Evolutionary conservation across 1,284 basidiomycete species (phyloP), one percentile per base, ranked within the genome.

Genomic region (Singerocomus inundabilis): DNA sequence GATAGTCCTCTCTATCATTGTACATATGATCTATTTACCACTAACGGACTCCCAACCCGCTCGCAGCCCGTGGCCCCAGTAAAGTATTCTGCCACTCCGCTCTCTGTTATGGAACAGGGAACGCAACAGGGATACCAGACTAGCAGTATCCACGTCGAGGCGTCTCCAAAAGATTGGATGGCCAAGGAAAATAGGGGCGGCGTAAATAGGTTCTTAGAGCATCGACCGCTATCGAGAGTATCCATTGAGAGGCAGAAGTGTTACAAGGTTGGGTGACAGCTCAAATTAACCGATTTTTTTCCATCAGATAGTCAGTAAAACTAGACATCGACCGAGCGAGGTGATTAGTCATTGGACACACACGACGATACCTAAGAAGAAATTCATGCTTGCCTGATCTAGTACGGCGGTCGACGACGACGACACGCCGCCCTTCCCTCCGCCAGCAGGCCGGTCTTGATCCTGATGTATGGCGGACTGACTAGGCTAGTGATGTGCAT

Each of bases 401-500:
- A 63, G 29, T 24, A 47, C 66, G 0, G 49, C 16, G 10, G 46
- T 41, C 5, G 59, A 57, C 16, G 61, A 57, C 16, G 61, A 60
- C 15, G 64, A 42, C 21, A 53, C 45, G 31, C 24, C 43, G 6
- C 53, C 45, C 37, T 62, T 64, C 13, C 57, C 59, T 18, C 45
- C 55, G 1, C 51, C 51, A 11, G 54, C 37, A 34, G 49, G 46
- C 15, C 59, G 64, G 13, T 67, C 64, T 36, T 56, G 58, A 15
- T 68, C 66, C 16, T 63, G 63, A 29, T 56, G 62, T 29, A 52
- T 26, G 15, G 48, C 10, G 5, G 55, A 39, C 50, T 63, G 66
- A 39, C 63, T 65, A 2, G 62, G 58, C 62, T 63, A 34, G 16
- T 29, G 15, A 21, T 21, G 21, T 10, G 11, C 25, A 25, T 21